Evolutionary conservation across 2,329 filamentous ascomycete genomes (phyloP), one percentile per base, ranked within the genome.

Genomic region (Capronia epimyces): DNA sequence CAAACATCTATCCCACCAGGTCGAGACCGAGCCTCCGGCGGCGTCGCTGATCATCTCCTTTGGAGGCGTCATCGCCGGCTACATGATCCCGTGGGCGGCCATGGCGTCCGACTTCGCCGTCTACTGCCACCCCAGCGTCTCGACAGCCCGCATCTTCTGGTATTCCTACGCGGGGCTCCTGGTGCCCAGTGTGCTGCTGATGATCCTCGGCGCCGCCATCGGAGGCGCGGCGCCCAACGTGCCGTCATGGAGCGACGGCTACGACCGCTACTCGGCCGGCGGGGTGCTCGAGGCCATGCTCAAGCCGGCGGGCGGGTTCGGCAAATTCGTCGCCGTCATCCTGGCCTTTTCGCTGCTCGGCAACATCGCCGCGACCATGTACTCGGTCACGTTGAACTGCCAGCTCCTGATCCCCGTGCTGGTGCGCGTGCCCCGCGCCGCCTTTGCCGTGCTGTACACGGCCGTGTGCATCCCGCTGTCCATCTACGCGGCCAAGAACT

Each of bases 281-380:
- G 80, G 81, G 0, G 76, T 86, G n/a, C 80, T 83, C 54, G 82
- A 82, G 57, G 82, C 86, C 62, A 78, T 83, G 3, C 81, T 80
- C 2, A 71, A 75, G 12, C 78, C 76, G 56, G 74, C 77, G 15
- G 76, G 78, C 40, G 69, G 66, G 10, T 70, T 86, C 0, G 83
- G 83, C 1, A 75, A 83, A 21, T 76, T 78, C 18, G 64, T 84
- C 31, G 86, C 77, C 1, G 62, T 83, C 4, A 73, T 79, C 2
- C 75, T 81, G 0, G 65, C 85, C 29, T 76, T 85, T 39, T 82
- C 80, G 61, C 79, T 80, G 9, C 75, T 83, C 22, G 83, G 81
- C 58, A 82, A 81, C 0, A 71, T 84, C 12, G 82, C 75, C 1
- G 82, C 34, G 9, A 22, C 34, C 3, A 15, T 49, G 34, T 49